These are phyloP conservation scores for Poa pratensis DNA, from an alignment of 176 grass and related monocot species.

Conservation along the genomic window DNA sequence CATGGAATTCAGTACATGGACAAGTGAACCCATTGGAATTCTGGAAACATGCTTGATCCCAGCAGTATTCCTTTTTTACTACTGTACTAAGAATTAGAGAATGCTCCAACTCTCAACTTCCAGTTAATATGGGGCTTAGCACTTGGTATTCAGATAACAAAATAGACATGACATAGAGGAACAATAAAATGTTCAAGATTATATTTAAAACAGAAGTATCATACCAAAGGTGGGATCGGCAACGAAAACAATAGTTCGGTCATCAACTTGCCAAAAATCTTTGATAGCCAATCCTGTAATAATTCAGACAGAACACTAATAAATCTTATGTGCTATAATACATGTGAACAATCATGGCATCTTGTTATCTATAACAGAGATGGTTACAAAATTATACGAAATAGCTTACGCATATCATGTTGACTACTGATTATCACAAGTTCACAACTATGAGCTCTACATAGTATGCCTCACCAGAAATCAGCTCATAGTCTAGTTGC, in stretches of 20 bases:
- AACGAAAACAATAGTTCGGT: conserved; percentile 86
- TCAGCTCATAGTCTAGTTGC: not conserved
- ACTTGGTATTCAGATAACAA: not conserved
- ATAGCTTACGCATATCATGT: not conserved
- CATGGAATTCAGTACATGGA: not conserved
- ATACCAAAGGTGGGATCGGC: conserved; percentile 91
- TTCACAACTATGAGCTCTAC: not conserved
- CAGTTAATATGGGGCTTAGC: not conserved
- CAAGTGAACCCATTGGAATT: not conserved
- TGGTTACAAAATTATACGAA: not conserved
- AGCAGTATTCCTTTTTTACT: not conserved
- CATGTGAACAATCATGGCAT: conserved; percentile 12
- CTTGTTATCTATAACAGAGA: not conserved
- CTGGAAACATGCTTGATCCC: not conserved
- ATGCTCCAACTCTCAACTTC: not conserved
- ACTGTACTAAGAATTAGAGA: not conserved
- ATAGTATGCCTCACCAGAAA: conserved; percentile 3
- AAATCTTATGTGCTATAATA: conserved; percentile 10
- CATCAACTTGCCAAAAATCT: conserved; percentile 97
- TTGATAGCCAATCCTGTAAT: conserved; percentile 87
- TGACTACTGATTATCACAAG: not conserved
- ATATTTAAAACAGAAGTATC: conserved; percentile 21
- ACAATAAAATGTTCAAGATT: not conserved
- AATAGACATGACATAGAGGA: not conserved
- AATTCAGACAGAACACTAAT: not conserved